Evolutionary conservation across 345 rosid species (phyloP).

Genomic region (Eucalyptus marginata): DNA sequence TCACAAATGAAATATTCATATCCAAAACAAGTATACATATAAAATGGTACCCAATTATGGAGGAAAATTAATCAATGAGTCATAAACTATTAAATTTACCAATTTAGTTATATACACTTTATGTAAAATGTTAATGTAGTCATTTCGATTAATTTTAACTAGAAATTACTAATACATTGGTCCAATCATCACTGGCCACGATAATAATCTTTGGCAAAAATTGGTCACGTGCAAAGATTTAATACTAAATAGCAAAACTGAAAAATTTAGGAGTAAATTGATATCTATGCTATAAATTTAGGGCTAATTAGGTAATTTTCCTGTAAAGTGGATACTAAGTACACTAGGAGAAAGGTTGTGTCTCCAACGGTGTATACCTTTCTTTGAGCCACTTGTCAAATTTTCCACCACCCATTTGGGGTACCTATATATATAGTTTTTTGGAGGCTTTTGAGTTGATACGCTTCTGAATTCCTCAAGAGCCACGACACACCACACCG

Average conservation of each 20-base stretch:
- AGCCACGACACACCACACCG: neutral
- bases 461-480: neutral
- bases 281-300: rapidly evolving
- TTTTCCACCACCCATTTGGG: neutral
- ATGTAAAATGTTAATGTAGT: rapidly evolving
- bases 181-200: neutral
- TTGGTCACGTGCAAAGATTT: neutral
- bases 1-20: neutral
- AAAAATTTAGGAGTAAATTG: neutral
- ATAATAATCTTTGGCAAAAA: too few relatives aligned
- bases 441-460: neutral
- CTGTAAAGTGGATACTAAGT: neutral
- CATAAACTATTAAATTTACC: neutral
- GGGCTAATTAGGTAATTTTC: neutral
- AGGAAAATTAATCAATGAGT: neutral
- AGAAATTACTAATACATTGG: neutral
- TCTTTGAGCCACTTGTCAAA: neutral
- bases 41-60: neutral
- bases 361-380: neutral
- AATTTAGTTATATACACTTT: neutral
- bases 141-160: neutral
- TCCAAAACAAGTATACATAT: neutral
- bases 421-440: neutral
- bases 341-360: too few relatives aligned
- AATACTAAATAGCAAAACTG: neutral